Conservation (phyloP, 1,139 yeast species). For the Geotrichum restrictum region DNA sequence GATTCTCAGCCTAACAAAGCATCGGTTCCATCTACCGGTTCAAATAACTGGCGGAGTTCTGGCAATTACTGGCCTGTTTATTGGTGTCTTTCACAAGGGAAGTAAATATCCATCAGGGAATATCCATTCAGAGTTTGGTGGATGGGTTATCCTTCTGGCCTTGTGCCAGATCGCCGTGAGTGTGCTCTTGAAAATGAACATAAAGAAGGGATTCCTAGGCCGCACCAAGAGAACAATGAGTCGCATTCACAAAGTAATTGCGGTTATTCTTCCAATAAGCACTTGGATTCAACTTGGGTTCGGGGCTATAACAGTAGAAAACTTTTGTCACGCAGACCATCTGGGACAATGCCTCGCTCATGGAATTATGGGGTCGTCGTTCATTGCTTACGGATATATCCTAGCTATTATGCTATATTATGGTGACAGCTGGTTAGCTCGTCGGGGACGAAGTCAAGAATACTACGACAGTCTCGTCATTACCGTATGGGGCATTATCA, state of each 20-base stretch:
- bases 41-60: conserved; percentile 38
- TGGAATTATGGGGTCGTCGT: conserved; percentile 92
- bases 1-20: conserved; percentile 40
- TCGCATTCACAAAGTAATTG: conserved; percentile 38
- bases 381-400: conserved; percentile 74
- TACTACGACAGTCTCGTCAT: conserved; percentile 76
- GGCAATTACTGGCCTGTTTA: conserved; percentile 40
- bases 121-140: conserved; percentile 38
- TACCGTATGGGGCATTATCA: conserved; percentile 86
- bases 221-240: conserved; percentile 35
- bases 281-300: conserved; percentile 65
- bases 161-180: conserved; percentile 37
- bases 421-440: conserved; percentile 40
- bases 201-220: conserved; percentile 36
- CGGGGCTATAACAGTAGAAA: conserved; percentile 80
- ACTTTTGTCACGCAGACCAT: conserved; percentile 71
- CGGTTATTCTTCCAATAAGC: conserved; percentile 42
- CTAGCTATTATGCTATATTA: conserved; percentile 60
- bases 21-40: conserved; percentile 40
- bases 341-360: conserved; percentile 95
- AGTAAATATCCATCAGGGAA: conserved; percentile 36
- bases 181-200: conserved; percentile 36
- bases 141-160: conserved; percentile 32
- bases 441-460: conserved; percentile 64
- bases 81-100: conserved; percentile 42